Base-by-base conservation (phyloP, 2,329 filamentous ascomycete species). In the Fusarium anthophilum region DNA sequence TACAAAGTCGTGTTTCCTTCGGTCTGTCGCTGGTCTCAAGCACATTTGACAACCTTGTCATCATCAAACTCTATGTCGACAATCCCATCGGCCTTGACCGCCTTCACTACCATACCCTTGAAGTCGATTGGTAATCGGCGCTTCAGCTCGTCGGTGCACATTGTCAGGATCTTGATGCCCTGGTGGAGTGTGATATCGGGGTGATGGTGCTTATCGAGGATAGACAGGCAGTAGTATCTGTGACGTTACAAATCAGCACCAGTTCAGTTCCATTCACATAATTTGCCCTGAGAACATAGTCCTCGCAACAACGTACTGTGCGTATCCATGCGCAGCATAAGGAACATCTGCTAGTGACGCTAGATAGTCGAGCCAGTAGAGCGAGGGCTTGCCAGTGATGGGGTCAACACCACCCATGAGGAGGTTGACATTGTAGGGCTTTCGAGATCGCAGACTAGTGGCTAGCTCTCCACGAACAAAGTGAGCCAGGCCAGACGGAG, bases 311-410 rank as follows among this genome's bases (percentile, higher is more conserved):
- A 82, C 93, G 71, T 91, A 95, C 93, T 99, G 96, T 78, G 96
- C 96, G 85, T 99, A 99, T 78, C 96, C 96, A 80, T 99, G 97
- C 70, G 96, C 96, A 55, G 96, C 97, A 82, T 99, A 99, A 63
- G 96, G 96, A 54, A 99, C 87, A 38, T 93, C 90, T 9, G 95
- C 96, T 81, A 95, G 86, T 71, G 95, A 92, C 75, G 96, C 96
- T 80, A 99, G 91, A 85, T 98, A 98, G 83, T 99, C 96, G 79
- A 98, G 89, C 96, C 96, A 99, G 89, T 97, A 98, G 76, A 99
- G 86, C 80, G 92, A 93, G 35, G 96, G 96, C 88, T 96, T 94
- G 84, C 94, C 90, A 77, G 93, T 95, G 85, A 97, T 96, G 75
- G 93, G 91, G 84, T 99, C 96, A 79, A 97, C 93, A 75, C 97